Conservation (phyloP, 164 flowering plant genomes). For the Macadamia integrifolia region DNA sequence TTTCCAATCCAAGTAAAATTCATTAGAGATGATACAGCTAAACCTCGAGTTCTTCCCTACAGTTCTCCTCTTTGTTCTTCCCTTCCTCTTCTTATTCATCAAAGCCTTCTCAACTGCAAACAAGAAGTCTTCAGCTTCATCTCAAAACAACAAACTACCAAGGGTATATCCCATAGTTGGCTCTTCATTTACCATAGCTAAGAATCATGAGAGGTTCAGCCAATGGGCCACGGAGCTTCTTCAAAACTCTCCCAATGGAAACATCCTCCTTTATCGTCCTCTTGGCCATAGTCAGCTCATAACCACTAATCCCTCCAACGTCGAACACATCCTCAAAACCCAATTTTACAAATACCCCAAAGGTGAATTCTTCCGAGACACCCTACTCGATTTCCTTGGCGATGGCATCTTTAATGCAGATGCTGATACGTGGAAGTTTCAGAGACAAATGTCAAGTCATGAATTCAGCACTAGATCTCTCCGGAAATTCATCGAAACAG, state of each 20-base stretch:
- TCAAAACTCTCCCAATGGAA: constrained; percentile 27
- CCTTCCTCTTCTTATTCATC: constrained; percentile 6
- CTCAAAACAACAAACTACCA: too few species aligned
- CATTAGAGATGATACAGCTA: too few species aligned
- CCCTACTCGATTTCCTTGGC: too few species aligned
- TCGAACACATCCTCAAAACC: constrained; percentile 51
- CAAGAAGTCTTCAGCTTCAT: not conserved
- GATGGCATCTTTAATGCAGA: too few species aligned
- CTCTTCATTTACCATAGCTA: constrained; percentile 11
- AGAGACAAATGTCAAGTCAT: too few species aligned
- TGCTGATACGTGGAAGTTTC: too few species aligned
- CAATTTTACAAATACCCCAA: constrained; percentile 16
- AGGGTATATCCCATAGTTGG: constrained; percentile 38
- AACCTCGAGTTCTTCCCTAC: too few species aligned
- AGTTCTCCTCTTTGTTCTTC: not conserved
- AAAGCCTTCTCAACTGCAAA: not conserved
- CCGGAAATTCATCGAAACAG: too few species aligned
- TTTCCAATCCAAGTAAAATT: too few species aligned
- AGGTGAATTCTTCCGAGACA: too few species aligned
- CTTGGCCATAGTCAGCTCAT: constrained; percentile 15
- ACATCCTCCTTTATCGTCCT: constrained; percentile 26
- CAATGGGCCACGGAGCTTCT: constrained; percentile 33
- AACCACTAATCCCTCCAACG: constrained; percentile 48
- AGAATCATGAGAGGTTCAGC: constrained; percentile 10
- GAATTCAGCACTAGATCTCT: too few species aligned